phyloP scores from a whole-genome alignment of 2,329 filamentous ascomycete species.

The Xylaria sp. region DNA sequence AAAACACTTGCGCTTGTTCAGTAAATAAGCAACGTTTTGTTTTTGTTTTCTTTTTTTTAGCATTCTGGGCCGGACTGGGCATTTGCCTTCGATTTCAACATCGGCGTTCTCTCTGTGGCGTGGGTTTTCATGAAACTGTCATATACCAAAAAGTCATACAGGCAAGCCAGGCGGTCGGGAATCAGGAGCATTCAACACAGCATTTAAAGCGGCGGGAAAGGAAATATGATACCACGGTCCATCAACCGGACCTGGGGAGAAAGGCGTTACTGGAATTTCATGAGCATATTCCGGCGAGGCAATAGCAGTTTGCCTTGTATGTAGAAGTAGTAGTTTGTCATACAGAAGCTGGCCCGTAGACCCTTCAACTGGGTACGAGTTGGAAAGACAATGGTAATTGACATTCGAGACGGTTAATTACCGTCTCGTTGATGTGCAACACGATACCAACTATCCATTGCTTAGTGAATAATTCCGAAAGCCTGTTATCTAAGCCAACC shows the following conservation, averaged over 20 bases:
- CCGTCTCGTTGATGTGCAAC: slow-evolving; percentile 21
- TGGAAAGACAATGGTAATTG: slow-evolving; percentile 38
- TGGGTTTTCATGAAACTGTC: slow-evolving; percentile 46
- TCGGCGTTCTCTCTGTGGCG: slow-evolving; percentile 60
- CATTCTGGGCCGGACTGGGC: slow-evolving; percentile 46
- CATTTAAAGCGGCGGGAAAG: slow-evolving; percentile 49
- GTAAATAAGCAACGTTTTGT: slow-evolving; percentile 46
- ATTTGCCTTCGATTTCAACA: slow-evolving; percentile 67
- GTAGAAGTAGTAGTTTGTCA: slow-evolving; percentile 46
- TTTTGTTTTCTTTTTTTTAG: slow-evolving; percentile 46
- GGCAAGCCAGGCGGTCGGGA: slow-evolving; percentile 48
- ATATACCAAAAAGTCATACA: slow-evolving; percentile 50
- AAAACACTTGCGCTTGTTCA: slow-evolving; percentile 36
- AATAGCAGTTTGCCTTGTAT: slow-evolving; percentile 41
- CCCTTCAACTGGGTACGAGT: slow-evolving; percentile 49
- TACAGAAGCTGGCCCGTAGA: slow-evolving; percentile 24
- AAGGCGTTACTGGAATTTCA: slow-evolving; percentile 51
- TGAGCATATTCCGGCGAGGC: slow-evolving; percentile 43
- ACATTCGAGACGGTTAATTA: slow-evolving; percentile 23
- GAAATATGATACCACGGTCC: slow-evolving; percentile 52
- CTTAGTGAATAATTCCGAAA: background rate
- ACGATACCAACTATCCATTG: background rate
- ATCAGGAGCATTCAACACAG: slow-evolving; percentile 53
- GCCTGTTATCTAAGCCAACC: background rate
- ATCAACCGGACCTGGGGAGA: slow-evolving; percentile 51